Conservation (phyloP, 352 stramenopile genomes). For the Globisporangium ultimum region DNA sequence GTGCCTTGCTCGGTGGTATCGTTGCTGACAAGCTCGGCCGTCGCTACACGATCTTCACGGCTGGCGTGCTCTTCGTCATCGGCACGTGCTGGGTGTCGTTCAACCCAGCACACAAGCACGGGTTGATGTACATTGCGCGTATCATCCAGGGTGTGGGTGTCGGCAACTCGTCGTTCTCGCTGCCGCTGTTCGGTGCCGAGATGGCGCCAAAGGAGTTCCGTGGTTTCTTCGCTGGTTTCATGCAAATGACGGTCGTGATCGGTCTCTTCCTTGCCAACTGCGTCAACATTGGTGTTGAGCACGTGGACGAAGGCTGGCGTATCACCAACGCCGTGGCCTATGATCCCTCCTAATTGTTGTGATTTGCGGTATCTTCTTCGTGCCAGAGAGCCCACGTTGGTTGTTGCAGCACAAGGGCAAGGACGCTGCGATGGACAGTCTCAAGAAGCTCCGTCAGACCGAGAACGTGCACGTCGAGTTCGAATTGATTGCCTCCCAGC, state of each 20-base stretch:
- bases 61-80: slow-evolving; percentile 31
- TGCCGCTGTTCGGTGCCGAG: slow-evolving; percentile 37
- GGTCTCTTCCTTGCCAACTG: slow-evolving; percentile 29
- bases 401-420: slow-evolving; percentile 37
- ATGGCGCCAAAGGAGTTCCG: no score
- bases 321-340: slow-evolving; percentile 32
- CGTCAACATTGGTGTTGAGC: slow-evolving; percentile 28
- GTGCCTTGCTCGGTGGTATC: slow-evolving; percentile 28
- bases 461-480: slow-evolving; percentile 23
- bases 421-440: slow-evolving; percentile 22
- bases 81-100: slow-evolving; percentile 31
- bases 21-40: slow-evolving; percentile 32
- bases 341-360: slow-evolving; percentile 31
- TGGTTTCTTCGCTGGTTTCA: slow-evolving; percentile 25
- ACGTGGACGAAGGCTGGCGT: slow-evolving; percentile 28
- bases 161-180: slow-evolving; percentile 32
- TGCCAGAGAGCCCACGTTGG: slow-evolving; percentile 47
- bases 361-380: slow-evolving; percentile 36
- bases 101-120: slow-evolving; percentile 16
- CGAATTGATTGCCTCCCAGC: slow-evolving; percentile 27
- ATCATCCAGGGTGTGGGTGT: slow-evolving; percentile 33
- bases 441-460: slow-evolving; percentile 19
- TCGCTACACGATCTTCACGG: slow-evolving; percentile 29
- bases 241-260: slow-evolving; percentile 32
- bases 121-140: slow-evolving; percentile 21